A percentile compares a stretch with the other conserved stretches of the same genome.
phyloP scores from a whole-genome alignment of 805 yeast species.

The Alloascoidea africana region DNA sequence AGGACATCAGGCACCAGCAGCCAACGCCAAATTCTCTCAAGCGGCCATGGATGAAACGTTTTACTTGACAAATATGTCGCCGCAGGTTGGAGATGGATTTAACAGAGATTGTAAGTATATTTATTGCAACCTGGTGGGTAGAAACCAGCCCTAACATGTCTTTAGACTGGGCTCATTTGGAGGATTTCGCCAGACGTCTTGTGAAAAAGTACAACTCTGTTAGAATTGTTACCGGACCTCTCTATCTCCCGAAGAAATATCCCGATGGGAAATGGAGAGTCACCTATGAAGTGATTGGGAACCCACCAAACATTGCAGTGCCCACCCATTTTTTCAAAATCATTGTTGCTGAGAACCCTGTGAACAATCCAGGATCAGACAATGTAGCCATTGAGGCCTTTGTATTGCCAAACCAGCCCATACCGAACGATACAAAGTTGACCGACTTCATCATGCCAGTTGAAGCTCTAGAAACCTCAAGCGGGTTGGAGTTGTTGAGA shows the following conservation, averaged over 20 bases:
- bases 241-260: conserved; percentile 67
- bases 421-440: conserved; percentile 57
- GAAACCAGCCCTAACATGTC: too few relatives aligned
- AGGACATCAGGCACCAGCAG: conserved; percentile 97
- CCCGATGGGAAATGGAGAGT: conserved; percentile 81
- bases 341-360: conserved; percentile 63
- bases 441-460: conserved; percentile 74
- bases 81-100: conserved; percentile 96
- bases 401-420: conserved; percentile 79
- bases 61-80: conserved; percentile 77
- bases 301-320: conserved; percentile 92
- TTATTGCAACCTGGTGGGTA: too few relatives aligned
- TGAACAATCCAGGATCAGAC: conserved; percentile 18
- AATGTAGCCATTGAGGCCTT: conserved; percentile 76
- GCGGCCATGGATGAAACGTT: conserved; percentile 93
- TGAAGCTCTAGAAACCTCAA: conserved; percentile 74
- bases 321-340: conserved; percentile 95
- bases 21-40: conserved; percentile 86
- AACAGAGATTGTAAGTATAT: conserved; percentile 54
- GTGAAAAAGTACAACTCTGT: conserved; percentile 61
- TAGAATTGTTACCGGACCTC: conserved; percentile 85
- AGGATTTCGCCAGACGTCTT: conserved; percentile 70
- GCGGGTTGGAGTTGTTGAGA: conserved; percentile 72
- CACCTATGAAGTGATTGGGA: conserved; percentile 84
- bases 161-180: conserved; percentile 84